Evolutionary conservation across 2,329 filamentous ascomycete species (phyloP).

Genomic region (Pseudopithomyces chartarum): DNA sequence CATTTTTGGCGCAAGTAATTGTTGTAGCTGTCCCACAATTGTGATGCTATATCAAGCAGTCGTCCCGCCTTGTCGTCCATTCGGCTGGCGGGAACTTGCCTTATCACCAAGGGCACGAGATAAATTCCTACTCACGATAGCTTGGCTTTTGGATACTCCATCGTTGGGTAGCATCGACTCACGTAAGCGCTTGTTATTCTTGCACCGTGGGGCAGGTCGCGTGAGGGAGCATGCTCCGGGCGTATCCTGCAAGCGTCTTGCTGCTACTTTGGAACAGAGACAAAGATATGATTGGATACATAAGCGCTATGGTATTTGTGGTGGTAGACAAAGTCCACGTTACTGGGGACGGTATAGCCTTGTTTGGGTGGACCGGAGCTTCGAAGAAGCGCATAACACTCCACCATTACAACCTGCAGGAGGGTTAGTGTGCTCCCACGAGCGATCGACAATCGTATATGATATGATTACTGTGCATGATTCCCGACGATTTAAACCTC

Average conservation of each 20-base stretch:
- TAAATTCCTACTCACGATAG: slow-evolving; percentile 16
- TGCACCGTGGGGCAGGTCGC: slow-evolving; percentile 9
- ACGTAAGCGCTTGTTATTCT: slow-evolving; percentile 7
- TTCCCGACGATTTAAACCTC: no score
- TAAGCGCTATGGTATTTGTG: slow-evolving; percentile 10
- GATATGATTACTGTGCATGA: no score
- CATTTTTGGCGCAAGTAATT: neutral
- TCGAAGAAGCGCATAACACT: neutral
- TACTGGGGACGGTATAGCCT: neutral
- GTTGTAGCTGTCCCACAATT: neutral
- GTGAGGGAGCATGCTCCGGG: slow-evolving; percentile 5
- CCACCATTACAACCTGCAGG: neutral
- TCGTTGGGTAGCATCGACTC: slow-evolving; percentile 17
- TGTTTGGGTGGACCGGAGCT: neutral
- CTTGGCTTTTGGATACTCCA: slow-evolving; percentile 8
- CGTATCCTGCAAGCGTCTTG: slow-evolving; percentile 13
- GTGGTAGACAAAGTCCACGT: slow-evolving; percentile 15
- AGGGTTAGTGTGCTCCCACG: neutral
- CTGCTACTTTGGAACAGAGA: slow-evolving; percentile 6
- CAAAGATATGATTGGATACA: slow-evolving; percentile 7
- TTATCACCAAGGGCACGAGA: neutral
- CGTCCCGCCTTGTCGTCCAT: slow-evolving; percentile 1
- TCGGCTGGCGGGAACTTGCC: slow-evolving; percentile 5
- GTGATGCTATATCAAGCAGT: slow-evolving; percentile 1
- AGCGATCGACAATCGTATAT: neutral